Conservation (phyloP, 208 protist genomes). For the Porcisia deanei region DNA sequence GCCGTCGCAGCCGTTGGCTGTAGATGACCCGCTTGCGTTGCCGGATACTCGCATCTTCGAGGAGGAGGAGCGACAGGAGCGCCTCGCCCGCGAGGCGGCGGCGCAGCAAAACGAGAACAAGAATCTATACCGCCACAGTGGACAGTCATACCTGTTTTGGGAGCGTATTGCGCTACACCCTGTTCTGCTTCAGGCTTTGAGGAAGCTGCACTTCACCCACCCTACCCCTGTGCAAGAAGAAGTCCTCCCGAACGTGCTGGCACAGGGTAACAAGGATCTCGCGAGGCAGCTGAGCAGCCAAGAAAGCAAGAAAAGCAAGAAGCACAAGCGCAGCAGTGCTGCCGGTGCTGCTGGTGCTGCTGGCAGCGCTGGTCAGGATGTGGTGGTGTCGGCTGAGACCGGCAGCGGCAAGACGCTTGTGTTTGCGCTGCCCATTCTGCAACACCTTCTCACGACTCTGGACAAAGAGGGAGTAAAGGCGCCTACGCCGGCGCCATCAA, state of each 20-base stretch:
- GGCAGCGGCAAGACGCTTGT: constrained; percentile 97
- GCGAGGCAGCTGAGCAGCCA: constrained; percentile 7
- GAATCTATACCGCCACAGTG: constrained; percentile 81
- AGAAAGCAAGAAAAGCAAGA: constrained; percentile 22
- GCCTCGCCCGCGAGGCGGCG: constrained; percentile 20
- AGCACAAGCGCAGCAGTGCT: constrained; percentile 7
- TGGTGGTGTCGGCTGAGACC: constrained; percentile 94
- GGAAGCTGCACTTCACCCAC: constrained; percentile 74
- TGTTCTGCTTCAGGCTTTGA: constrained; percentile 63
- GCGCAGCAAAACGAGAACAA: constrained; percentile 38
- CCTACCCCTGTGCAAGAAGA: constrained; percentile 88
- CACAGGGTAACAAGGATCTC: constrained; percentile 16
- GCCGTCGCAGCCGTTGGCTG: constrained; percentile 41
- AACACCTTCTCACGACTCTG: constrained; percentile 49
- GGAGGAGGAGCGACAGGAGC: constrained; percentile 38
- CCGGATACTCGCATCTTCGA: constrained; percentile 36
- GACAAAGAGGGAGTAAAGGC: constrained; percentile 19
- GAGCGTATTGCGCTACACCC: constrained; percentile 77
- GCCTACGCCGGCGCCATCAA: background rate
- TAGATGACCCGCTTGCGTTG: constrained; percentile 48
- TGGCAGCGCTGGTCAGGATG: constrained; percentile 41
- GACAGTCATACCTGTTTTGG: constrained; percentile 82
- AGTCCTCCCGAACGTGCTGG: constrained; percentile 69
- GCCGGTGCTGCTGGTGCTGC: background rate
- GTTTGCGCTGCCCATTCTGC: constrained; percentile 96